Percentiles rank a stretch among this genome's conserved stretches.
These are phyloP conservation scores for Hypoxylon fragiforme DNA, from an alignment of 495 filamentous ascomycete genomes.

Conservation along the genomic window DNA sequence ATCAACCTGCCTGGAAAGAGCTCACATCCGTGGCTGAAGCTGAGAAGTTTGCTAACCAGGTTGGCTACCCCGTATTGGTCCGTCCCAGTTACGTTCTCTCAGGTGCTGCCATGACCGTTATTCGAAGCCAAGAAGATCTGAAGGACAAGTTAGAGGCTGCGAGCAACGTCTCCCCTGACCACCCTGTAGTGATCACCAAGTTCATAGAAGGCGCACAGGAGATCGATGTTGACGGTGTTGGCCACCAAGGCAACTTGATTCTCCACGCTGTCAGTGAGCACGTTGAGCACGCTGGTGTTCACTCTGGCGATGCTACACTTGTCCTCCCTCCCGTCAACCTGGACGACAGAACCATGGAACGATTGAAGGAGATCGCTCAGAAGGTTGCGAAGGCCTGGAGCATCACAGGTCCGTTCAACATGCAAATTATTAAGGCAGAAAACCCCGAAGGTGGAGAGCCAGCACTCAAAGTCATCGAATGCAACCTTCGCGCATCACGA, in stretches of 20 bases:
- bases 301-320: constrained; percentile 95
- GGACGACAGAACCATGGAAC: constrained; percentile 72
- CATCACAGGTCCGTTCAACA: constrained; percentile 98
- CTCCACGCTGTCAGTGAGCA: constrained; percentile 96
- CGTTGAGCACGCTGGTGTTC: constrained; percentile 95
- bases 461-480: constrained; percentile 93
- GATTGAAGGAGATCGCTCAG: constrained; percentile 90
- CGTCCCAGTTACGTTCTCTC: constrained; percentile 97
- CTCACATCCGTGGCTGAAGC: constrained; percentile 89
- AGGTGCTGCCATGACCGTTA: constrained; percentile 99
- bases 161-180: constrained; percentile 88
- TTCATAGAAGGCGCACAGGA: constrained; percentile 98
- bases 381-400: constrained; percentile 97
- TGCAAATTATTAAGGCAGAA: constrained; percentile 97
- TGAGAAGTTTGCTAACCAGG: constrained; percentile 80
- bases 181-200: constrained; percentile 98
- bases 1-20: constrained; percentile 98
- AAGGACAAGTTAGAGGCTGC: constrained; percentile 90
- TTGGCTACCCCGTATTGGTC: constrained; percentile 91
- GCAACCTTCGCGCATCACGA: constrained; percentile 95
- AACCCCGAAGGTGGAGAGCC: constrained; percentile 70
- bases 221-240: constrained; percentile 97
- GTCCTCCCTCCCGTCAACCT: constrained; percentile 87
- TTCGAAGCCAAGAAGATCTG: constrained; percentile 86
- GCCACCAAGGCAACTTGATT: constrained; percentile 81